Evolutionary conservation across 371 early-diverging fungal genomes (phyloP).

Genomic region (Funneliformis caledonium): DNA sequence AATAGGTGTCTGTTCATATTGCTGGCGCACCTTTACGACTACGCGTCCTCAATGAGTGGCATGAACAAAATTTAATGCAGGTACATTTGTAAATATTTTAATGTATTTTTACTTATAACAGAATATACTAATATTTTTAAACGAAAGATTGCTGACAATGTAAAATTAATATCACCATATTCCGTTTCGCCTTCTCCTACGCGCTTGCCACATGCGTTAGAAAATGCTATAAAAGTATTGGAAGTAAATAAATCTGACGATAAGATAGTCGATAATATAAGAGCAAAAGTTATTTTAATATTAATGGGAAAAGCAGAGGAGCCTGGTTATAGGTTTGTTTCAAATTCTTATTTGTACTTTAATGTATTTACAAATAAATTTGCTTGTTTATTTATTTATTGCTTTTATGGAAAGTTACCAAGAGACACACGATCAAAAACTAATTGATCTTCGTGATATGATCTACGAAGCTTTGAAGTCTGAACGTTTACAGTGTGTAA

Average conservation of each 20-base stretch:
- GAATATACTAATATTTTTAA: neutral
- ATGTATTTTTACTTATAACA: neutral
- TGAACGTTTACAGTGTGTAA: neutral
- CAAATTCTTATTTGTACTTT: neutral
- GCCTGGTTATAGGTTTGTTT: slow-evolving; percentile 15
- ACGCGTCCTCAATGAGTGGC: slow-evolving; percentile 33
- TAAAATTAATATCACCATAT: slow-evolving; percentile 31
- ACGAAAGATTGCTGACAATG: slow-evolving; percentile 36
- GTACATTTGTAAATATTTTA: neutral
- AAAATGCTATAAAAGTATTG: slow-evolving; percentile 34
- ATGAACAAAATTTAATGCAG: slow-evolving; percentile 40
- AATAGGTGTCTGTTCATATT: slow-evolving; percentile 40
- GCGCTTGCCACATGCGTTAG: slow-evolving; percentile 33
- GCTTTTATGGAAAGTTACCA: slow-evolving; percentile 13
- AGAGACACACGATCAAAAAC: slow-evolving; percentile 19
- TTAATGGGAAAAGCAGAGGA: slow-evolving; percentile 37
- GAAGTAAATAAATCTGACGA: neutral
- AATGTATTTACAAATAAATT: neutral
- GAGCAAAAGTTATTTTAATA: slow-evolving; percentile 14
- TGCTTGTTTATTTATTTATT: neutral
- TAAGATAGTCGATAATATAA: neutral
- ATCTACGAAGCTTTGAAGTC: neutral
- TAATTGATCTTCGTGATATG: slow-evolving; percentile 24
- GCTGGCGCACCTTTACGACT: slow-evolving; percentile 29
- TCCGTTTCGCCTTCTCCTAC: slow-evolving; percentile 30